A percentile compares a stretch with the other conserved stretches of the same genome.
Evolutionary conservation across 2,329 filamentous ascomycete genomes (phyloP).

Genomic region (Aspergillus sp.): DNA sequence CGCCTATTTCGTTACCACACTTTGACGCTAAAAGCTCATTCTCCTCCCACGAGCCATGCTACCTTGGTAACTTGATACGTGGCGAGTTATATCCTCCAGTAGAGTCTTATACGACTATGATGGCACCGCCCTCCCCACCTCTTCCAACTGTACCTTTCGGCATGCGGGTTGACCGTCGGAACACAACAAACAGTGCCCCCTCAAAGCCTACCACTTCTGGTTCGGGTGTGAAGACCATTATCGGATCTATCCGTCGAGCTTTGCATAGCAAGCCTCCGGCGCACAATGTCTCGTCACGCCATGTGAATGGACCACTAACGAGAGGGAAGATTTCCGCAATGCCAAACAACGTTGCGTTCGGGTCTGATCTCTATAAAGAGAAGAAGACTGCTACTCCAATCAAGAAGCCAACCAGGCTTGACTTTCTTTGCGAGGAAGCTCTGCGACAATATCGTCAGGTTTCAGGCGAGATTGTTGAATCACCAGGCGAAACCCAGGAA

Average conservation of each 20-base stretch:
- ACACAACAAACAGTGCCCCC: conserved; percentile 32
- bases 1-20: conserved; percentile 56
- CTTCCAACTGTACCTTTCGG: conserved; percentile 36
- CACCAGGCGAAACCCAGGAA: conserved; percentile 3
- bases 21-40: conserved; percentile 45
- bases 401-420: conserved; percentile 68
- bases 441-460: conserved; percentile 79
- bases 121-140: conserved; percentile 56
- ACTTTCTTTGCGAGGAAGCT: conserved; percentile 78
- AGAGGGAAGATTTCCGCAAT: conserved; percentile 47
- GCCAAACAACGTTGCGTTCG: conserved; percentile 51
- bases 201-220: conserved; percentile 34
- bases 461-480: conserved; percentile 49
- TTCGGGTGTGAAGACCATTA: conserved; percentile 80
- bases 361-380: conserved; percentile 49
- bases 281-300: conserved; percentile 37
- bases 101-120: conserved; percentile 76
- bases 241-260: conserved; percentile 83
- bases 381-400: conserved; percentile 39
- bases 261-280: conserved; percentile 64
- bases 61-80: conserved; percentile 82
- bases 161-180: conserved; percentile 33
- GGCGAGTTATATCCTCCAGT: conserved; percentile 83
- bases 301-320: conserved; percentile 39
- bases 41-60: conserved; percentile 65